A percentile compares a stretch with the other conserved stretches of the same genome.
Conservation (phyloP, 441 rosid species). For the Arabidopsis hybrid region DNA sequence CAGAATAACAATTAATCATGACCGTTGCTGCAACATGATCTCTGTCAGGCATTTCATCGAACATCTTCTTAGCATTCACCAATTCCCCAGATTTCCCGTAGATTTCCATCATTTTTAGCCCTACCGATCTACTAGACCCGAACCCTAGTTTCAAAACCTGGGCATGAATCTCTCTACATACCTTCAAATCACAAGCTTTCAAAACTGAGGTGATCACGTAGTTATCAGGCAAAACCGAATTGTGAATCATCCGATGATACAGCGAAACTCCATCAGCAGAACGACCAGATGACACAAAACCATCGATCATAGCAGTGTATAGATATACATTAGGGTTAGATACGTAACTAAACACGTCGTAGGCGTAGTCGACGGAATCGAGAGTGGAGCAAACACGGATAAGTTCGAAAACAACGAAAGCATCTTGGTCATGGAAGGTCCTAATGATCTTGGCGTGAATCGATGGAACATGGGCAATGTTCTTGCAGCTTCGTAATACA, state of each 20-base stretch:
- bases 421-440: slow-evolving; percentile 52
- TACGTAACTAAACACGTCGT: slow-evolving; percentile 52
- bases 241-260: slow-evolving; percentile 55
- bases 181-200: slow-evolving; percentile 55
- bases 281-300: slow-evolving; percentile 52
- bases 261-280: slow-evolving; percentile 51
- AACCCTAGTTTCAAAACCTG: slow-evolving; percentile 67
- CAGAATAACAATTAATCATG: slow-evolving; percentile 55
- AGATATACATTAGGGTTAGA: slow-evolving; percentile 60
- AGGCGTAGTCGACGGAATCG: slow-evolving; percentile 55
- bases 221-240: slow-evolving; percentile 54
- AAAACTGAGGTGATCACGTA: slow-evolving; percentile 58
- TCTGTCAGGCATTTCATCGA: slow-evolving; percentile 62
- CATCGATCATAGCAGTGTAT: slow-evolving; percentile 68
- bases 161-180: slow-evolving; percentile 58
- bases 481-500: slow-evolving; percentile 29
- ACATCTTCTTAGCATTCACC: slow-evolving; percentile 49
- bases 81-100: slow-evolving; percentile 57
- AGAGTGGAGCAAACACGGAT: slow-evolving; percentile 57
- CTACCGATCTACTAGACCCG: slow-evolving; percentile 50
- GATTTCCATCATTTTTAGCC: slow-evolving; percentile 52
- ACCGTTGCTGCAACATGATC: slow-evolving; percentile 65
- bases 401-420: slow-evolving; percentile 61
- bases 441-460: slow-evolving; percentile 53
- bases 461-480: slow-evolving; percentile 26